These are phyloP conservation scores for Umbelopsis vinacea DNA, from an alignment of 192 early-diverging fungal species.

Conservation along the genomic window DNA sequence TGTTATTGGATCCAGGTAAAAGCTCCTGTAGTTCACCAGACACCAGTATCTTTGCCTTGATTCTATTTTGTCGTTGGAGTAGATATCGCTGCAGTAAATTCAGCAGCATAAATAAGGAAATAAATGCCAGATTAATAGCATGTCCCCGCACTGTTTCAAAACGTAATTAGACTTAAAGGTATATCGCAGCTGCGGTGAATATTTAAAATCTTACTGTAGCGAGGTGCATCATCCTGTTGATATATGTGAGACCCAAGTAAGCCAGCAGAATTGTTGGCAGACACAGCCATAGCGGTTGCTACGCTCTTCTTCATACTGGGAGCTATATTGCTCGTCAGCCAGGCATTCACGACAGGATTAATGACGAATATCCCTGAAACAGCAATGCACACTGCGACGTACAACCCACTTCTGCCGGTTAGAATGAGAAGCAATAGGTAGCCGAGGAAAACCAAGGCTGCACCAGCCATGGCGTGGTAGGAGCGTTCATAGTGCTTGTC, in stretches of 20 bases:
- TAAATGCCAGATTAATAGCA: conserved; percentile 28
- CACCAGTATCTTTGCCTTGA: not conserved
- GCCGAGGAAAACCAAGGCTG: conserved; percentile 28
- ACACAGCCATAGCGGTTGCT: conserved; percentile 38
- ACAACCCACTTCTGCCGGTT: not conserved
- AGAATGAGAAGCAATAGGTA: conserved; percentile 27
- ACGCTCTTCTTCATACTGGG: conserved; percentile 42
- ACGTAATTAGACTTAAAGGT: not conserved
- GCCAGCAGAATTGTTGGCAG: conserved; percentile 38
- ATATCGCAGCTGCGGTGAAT: not conserved
- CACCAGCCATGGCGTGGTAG: conserved; percentile 35
- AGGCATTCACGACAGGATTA: conserved; percentile 39
- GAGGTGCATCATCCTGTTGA: conserved; percentile 31
- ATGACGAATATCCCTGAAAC: conserved; percentile 40
- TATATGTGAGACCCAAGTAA: conserved; percentile 41
- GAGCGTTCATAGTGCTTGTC: conserved; percentile 30
- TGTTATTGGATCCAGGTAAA: not conserved
- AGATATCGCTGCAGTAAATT: conserved; percentile 27
- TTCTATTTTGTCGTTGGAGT: conserved; percentile 22
- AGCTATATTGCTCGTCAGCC: conserved; percentile 38
- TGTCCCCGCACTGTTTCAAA: conserved; percentile 30
- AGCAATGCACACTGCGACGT: conserved; percentile 38
- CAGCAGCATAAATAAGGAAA: conserved; percentile 35
- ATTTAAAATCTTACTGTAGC: conserved; percentile 29
- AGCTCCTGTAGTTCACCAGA: not conserved